Evolutionary conservation across 108 stramenopile species (phyloP), one percentile per base, ranked within the genome.

Genomic region (Phaeodactylum tricornutum): DNA sequence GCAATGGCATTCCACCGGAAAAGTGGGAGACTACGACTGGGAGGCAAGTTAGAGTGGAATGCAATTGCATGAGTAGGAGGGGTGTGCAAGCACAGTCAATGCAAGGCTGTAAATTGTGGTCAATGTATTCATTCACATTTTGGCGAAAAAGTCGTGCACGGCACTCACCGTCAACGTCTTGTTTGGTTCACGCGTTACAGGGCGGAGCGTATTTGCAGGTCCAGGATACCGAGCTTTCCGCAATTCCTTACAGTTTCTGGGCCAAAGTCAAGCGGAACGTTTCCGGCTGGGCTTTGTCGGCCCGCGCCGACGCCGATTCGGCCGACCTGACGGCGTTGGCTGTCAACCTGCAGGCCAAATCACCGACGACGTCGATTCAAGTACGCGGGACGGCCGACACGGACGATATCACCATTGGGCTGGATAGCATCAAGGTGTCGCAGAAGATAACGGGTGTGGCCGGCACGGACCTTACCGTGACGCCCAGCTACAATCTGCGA

Each of bases 401-500:
- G 61, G 64, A 44, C 3, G 16, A 20, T 33, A 15, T 37, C 26
- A 30, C 55, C 17, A 34, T 57, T 23, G 25, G 47, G 19, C 29
- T 72, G 11, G 50, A 66, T 22, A 62, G 57, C 17, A 34, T 71
- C 17, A 36, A 70, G 32, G 44, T 50, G n/a, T 30, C 28, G 24
- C 67, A 63, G 40, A n/a, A n/a, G n/a, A n/a, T n/a, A n/a, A n/a
- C n/a, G n/a, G n/a, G n/a, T n/a, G n/a, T n/a, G n/a, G n/a, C n/a
- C n/a, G 35, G 36, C 16, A n/a, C 73, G 6, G 57, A 66, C 26
- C 25, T 71, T 17, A 59, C 25, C 17, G 47, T 71, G 14, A 67
- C 44, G 14, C 77, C 72, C 29, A 37, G 40, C 19, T 73, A 68
- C 63, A 43, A 71, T 43, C 16, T 73, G 5, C 43, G 2, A 12